Evolutionary conservation across 371 early-diverging fungal genomes (phyloP), one percentile per base, ranked within the genome.

Genomic region (Syncephalastrum sp.): DNA sequence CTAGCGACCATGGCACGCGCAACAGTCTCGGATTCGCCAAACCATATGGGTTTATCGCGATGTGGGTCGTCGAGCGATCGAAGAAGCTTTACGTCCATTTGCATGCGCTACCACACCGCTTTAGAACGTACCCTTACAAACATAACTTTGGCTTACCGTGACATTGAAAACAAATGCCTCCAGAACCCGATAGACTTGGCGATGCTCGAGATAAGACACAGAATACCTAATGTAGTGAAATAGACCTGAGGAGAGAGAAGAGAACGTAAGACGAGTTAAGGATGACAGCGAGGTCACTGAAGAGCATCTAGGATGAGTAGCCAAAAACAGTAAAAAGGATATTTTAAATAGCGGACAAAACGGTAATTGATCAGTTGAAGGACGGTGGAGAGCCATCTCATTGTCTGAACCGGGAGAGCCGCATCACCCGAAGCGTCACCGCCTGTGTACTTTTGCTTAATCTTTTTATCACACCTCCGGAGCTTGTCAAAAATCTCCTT

Each of bases 361-460:
- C 92, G 82, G 65, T 87, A 89, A 64, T 86, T 88, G 71, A 91
- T 81, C 49, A 91, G 68, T 60, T 91, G 91, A 24, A 89, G 72
- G 21, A 91, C 81, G 0, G 90, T 90, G 63, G 87, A 86, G 45
- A 88, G 70, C 91, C 90, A 91, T 5, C 90, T 82, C 73, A 85
- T 69, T 5, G 81, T 82, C 16, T 76, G 75, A 19, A 79, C 69
- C 8, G 82, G 77, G 14, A 85, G 68, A 17, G 68, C 62, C n/a
- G 60, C 47, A 2, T 54, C 56, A 7, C 42, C 46, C 4, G 42
- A n/a, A 29, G 50, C 14, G 15, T 50, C 33, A 17, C 50, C 38
- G 41, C 51, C 50, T 55, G 49, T 54, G 21, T 64, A 67, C 53
- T 55, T 75, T 50, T 61, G 55, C 55, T 82, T 86, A 47, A 75